phyloP scores from a whole-genome alignment of 2,329 filamentous ascomycete genomes.

The Colletotrichum zoysiae region DNA sequence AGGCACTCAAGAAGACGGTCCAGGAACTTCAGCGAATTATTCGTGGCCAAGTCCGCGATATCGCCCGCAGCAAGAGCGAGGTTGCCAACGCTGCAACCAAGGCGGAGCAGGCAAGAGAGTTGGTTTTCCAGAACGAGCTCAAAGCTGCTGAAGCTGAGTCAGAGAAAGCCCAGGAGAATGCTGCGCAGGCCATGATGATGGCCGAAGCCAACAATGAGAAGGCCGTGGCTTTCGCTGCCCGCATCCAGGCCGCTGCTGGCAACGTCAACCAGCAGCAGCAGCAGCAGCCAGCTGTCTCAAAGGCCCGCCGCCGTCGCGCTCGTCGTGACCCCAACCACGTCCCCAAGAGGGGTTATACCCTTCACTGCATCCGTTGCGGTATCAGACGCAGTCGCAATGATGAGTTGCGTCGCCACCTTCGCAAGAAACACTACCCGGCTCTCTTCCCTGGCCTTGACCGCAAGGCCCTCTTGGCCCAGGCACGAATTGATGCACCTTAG shows the following conservation, averaged over 20 bases:
- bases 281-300: background rate
- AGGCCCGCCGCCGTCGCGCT: background rate
- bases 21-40: background rate
- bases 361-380: background rate
- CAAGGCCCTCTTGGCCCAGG: background rate
- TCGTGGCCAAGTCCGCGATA: background rate
- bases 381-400: background rate
- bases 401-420: background rate
- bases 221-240: background rate
- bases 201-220: background rate
- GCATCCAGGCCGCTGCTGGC: background rate
- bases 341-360: background rate
- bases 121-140: background rate
- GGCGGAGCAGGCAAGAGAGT: background rate
- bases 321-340: background rate
- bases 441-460: background rate
- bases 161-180: background rate
- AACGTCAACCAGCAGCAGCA: background rate
- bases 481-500: background rate
- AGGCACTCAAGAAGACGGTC: background rate
- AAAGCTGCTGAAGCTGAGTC: background rate
- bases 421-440: background rate
- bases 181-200: background rate
- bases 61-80: background rate
- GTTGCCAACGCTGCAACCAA: background rate